A percentile compares a stretch with the other conserved stretches of the same genome.
These are phyloP conservation scores for Hirsutella thompsonii DNA, from an alignment of 2,329 filamentous ascomycete genomes.

Conservation along the genomic window DNA sequence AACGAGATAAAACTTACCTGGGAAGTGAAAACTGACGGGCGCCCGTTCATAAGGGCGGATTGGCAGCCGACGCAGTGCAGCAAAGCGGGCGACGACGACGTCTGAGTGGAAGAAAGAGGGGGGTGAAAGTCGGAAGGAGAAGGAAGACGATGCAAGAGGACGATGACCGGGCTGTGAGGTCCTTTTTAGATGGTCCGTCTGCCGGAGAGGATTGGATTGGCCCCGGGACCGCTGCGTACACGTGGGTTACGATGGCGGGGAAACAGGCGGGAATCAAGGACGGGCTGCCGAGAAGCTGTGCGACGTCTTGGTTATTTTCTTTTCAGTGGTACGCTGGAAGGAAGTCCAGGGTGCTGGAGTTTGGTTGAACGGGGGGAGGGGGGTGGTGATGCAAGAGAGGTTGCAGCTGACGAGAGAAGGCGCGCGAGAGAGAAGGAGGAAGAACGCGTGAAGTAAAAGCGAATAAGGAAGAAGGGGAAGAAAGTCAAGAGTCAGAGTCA, in stretches of 20 bases:
- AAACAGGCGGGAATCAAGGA: not conserved
- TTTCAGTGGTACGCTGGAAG: too few species aligned
- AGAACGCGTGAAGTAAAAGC: not conserved
- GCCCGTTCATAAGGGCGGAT: slow-evolving; percentile 75
- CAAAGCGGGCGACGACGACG: not conserved
- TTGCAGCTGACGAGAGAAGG: slow-evolving; percentile 1
- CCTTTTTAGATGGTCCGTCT: not conserved
- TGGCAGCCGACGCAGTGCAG: slow-evolving; percentile 19
- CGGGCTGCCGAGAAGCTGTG: not conserved
- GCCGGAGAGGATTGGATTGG: not conserved
- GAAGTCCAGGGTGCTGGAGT: too few species aligned
- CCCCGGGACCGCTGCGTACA: not conserved
- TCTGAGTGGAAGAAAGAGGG: too few species aligned
- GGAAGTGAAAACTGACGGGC: slow-evolving; percentile 74
- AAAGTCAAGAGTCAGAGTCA: slow-evolving; percentile 3
- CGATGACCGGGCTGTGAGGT: not conserved
- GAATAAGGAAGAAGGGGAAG: not conserved
- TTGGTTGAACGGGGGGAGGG: not conserved
- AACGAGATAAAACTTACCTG: slow-evolving; percentile 41
- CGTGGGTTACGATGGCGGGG: not conserved
- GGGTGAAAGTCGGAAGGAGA: not conserved
- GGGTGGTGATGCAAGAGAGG: slow-evolving; percentile 2
- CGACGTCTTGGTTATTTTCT: not conserved
- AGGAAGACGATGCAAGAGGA: not conserved
- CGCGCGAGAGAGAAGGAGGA: slow-evolving; percentile 1